A percentile compares a stretch with the other conserved stretches of the same genome.
Conservation (phyloP, 805 yeast species). For the Hanseniaspora valbyensis region DNA sequence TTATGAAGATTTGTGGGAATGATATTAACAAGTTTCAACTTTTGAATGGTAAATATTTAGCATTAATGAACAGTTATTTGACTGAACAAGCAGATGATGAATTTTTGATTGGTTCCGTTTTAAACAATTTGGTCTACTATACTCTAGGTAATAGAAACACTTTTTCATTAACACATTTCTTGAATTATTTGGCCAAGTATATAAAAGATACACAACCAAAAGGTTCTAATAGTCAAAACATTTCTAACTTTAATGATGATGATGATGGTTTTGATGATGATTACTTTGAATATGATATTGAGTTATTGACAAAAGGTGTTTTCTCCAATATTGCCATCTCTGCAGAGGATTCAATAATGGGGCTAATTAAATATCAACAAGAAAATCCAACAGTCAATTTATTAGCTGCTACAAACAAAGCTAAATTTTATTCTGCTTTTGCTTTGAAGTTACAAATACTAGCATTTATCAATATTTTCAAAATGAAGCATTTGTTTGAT, state of each 20-base stretch:
- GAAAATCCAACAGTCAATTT: neutral
- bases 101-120: slow-evolving; percentile 31
- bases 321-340: slow-evolving; percentile 55
- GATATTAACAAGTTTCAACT: slow-evolving; percentile 22
- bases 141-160: slow-evolving; percentile 28
- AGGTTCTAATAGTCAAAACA: slow-evolving; percentile 19
- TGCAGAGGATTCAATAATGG: slow-evolving; percentile 42
- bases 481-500: slow-evolving; percentile 28
- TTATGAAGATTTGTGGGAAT: slow-evolving; percentile 23
- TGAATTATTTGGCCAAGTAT: slow-evolving; percentile 20
- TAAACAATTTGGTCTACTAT: slow-evolving; percentile 27
- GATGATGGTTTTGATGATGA: slow-evolving; percentile 15
- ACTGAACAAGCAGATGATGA: slow-evolving; percentile 25
- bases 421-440: slow-evolving; percentile 53
- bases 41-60: slow-evolving; percentile 24
- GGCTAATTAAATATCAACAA: slow-evolving; percentile 1
- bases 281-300: slow-evolving; percentile 30
- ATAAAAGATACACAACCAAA: neutral
- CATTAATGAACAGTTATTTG: slow-evolving; percentile 17
- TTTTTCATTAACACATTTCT: slow-evolving; percentile 21
- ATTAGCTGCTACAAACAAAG: slow-evolving; percentile 20
- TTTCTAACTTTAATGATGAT: slow-evolving; percentile 26
- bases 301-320: slow-evolving; percentile 46
- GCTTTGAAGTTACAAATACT: slow-evolving; percentile 64
- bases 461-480: slow-evolving; percentile 48